phyloP scores from a whole-genome alignment of 257 asterid genomes.

The Agastache rugosa region DNA sequence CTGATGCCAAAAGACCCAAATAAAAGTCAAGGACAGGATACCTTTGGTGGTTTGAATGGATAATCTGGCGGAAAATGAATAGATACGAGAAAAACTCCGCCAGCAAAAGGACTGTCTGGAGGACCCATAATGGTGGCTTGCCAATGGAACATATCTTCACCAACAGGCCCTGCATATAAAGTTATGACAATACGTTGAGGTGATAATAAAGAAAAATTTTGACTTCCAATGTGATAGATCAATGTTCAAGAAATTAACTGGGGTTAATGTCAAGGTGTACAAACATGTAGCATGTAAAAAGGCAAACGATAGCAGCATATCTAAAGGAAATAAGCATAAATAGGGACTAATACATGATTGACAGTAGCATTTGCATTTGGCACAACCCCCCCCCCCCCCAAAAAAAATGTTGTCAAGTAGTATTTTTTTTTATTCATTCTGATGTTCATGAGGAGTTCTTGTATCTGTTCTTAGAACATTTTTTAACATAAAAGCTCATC shows the following conservation, averaged over 20 bases:
- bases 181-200: background rate
- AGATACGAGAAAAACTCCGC: conserved; percentile 69
- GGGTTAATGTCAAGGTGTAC: background rate
- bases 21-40: conserved; percentile 28
- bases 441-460: background rate
- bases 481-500: background rate
- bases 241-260: background rate
- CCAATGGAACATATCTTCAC: conserved; percentile 81
- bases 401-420: no score
- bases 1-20: background rate
- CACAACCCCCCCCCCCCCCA: no score
- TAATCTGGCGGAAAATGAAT: conserved; percentile 85
- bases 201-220: background rate
- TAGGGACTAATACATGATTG: background rate
- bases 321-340: background rate
- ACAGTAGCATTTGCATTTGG: background rate
- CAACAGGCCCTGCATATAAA: conserved; percentile 66
- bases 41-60: conserved; percentile 91
- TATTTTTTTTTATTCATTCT: no score
- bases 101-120: conserved; percentile 77
- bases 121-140: conserved; percentile 92
- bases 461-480: background rate
- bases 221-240: background rate
- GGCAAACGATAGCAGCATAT: background rate
- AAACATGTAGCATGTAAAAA: background rate